A percentile compares a stretch with the other conserved stretches of the same genome.
Conservation (phyloP, 495 filamentous ascomycete species). For the Lasiosphaeria ovina region DNA sequence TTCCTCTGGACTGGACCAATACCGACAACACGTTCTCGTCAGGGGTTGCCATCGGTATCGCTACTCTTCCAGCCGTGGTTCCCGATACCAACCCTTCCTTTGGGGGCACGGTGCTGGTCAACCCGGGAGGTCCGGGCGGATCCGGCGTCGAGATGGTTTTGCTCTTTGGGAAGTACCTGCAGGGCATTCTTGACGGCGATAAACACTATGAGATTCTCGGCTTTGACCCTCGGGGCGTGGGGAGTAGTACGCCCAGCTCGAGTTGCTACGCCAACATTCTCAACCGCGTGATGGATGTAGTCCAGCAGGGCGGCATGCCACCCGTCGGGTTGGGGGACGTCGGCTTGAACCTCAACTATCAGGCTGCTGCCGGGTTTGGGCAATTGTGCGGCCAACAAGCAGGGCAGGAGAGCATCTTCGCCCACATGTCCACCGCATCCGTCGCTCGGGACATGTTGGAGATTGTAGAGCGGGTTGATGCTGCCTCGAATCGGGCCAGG, state of each 20-base stretch:
- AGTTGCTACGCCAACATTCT: slow-evolving; percentile 36
- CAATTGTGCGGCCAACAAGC: slow-evolving; percentile 6
- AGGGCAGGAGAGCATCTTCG: slow-evolving; percentile 7
- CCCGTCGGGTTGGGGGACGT: background rate
- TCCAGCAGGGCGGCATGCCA: slow-evolving; percentile 2
- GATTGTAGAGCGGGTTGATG: slow-evolving; percentile 28
- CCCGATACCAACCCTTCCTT: slow-evolving; percentile 23
- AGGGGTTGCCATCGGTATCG: slow-evolving; percentile 35
- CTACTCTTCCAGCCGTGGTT: slow-evolving; percentile 36
- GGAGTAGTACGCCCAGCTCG: slow-evolving; percentile 36
- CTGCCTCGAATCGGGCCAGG: background rate
- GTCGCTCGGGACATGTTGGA: slow-evolving; percentile 44
- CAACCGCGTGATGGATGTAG: background rate
- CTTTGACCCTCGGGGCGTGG: slow-evolving; percentile 47
- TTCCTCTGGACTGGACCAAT: slow-evolving; percentile 44
- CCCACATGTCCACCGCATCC: slow-evolving; percentile 23
- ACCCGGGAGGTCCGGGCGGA: slow-evolving; percentile 48
- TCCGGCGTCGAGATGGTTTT: slow-evolving; percentile 32
- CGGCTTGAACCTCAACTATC: background rate
- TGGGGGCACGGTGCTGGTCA: slow-evolving; percentile 41
- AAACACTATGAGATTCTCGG: slow-evolving; percentile 39
- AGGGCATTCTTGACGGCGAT: slow-evolving; percentile 32
- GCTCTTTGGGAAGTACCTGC: slow-evolving; percentile 25
- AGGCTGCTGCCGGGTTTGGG: slow-evolving; percentile 2
- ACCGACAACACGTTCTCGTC: slow-evolving; percentile 15